These are phyloP conservation scores for Leersia perrieri DNA, from an alignment of 176 grass and related monocot genomes.

Conservation along the genomic window DNA sequence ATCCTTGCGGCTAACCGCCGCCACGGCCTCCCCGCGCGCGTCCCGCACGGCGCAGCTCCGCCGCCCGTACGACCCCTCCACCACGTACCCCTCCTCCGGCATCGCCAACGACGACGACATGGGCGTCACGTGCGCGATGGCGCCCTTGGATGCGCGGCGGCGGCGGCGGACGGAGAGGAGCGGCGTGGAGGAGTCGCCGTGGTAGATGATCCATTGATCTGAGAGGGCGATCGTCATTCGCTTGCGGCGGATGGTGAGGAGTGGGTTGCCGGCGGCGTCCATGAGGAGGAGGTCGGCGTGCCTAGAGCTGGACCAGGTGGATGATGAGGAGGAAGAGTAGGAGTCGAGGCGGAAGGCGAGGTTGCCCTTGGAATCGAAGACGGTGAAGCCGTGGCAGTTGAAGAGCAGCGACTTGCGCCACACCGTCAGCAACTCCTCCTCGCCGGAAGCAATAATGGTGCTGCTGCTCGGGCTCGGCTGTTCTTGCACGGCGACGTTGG, in stretches of 20 bases:
- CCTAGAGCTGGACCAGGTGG: too few relatives aligned
- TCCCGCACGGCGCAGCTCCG: slow-evolving; percentile 54
- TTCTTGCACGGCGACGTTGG: slow-evolving; percentile 33
- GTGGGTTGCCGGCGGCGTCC: slow-evolving; percentile 43
- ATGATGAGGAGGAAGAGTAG: slow-evolving; percentile 29
- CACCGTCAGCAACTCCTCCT: slow-evolving; percentile 73
- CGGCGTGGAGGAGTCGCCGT: slow-evolving; percentile 39
- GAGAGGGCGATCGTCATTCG: slow-evolving; percentile 9
- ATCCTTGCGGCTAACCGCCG: slow-evolving; percentile 60
- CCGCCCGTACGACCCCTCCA: slow-evolving; percentile 68
- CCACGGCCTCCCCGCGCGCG: slow-evolving; percentile 40
- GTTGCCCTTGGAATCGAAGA: slow-evolving; percentile 61
- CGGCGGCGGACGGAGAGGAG: slow-evolving; percentile 56
- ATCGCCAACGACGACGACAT: not conserved
- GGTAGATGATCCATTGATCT: slow-evolving; percentile 63
- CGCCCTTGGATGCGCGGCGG: slow-evolving; percentile 37
- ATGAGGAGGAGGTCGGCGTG: slow-evolving; percentile 67
- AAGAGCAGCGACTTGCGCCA: slow-evolving; percentile 86
- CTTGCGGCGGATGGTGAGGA: slow-evolving; percentile 54
- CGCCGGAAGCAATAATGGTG: too few relatives aligned
- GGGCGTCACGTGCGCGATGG: slow-evolving; percentile 41
- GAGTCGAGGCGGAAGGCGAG: slow-evolving; percentile 85
- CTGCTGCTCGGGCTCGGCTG: too few relatives aligned
- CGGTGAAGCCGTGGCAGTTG: slow-evolving; percentile 79
- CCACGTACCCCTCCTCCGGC: slow-evolving; percentile 19